These are phyloP conservation scores for Ophiostoma triangulosporum DNA, from an alignment of 2,329 filamentous ascomycete genomes.

Conservation along the genomic window DNA sequence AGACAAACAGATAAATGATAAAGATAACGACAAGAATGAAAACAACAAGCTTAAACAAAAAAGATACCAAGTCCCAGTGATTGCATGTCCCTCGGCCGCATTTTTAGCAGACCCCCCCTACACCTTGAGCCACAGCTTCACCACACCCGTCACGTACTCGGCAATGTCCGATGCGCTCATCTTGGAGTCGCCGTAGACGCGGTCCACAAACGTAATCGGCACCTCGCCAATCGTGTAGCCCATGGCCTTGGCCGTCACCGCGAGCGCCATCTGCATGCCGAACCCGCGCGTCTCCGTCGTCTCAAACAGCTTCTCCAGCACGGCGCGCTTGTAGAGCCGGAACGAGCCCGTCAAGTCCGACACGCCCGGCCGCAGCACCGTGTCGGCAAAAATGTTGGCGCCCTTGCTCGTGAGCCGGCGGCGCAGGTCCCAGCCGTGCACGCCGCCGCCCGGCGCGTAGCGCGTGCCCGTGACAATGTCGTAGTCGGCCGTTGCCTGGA, in stretches of 20 bases:
- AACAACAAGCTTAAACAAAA: background rate
- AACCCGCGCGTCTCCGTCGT: constrained; percentile 94
- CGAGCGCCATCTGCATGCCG: constrained; percentile 99
- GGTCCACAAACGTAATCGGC: constrained; percentile 91
- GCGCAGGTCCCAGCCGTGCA: constrained; percentile 95
- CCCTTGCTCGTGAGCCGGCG: constrained; percentile 72
- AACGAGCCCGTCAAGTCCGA: constrained; percentile 94
- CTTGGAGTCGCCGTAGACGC: constrained; percentile 85
- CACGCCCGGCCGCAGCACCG: constrained; percentile 80
- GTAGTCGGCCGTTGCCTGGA: constrained; percentile 64
- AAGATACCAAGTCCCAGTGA: background rate
- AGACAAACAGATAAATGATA: too few species aligned
- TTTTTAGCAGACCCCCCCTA: constrained; percentile 21
- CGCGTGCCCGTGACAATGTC: constrained; percentile 96
- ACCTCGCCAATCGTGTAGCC: constrained; percentile 89
- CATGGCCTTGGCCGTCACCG: constrained; percentile 93
- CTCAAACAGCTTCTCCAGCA: constrained; percentile 78
- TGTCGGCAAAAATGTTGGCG: constrained; percentile 92
- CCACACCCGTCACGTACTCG: constrained; percentile 81
- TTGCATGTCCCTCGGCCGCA: background rate
- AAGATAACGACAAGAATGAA: background rate
- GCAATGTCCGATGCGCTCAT: constrained; percentile 91
- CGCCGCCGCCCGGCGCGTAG: constrained; percentile 79
- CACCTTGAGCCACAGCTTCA: constrained; percentile 66
- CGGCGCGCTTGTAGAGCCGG: constrained; percentile 80